Evolutionary conservation across 805 yeast genomes (phyloP), one percentile per base, ranked within the genome.

Genomic region (Yamadazyma philogaea): DNA sequence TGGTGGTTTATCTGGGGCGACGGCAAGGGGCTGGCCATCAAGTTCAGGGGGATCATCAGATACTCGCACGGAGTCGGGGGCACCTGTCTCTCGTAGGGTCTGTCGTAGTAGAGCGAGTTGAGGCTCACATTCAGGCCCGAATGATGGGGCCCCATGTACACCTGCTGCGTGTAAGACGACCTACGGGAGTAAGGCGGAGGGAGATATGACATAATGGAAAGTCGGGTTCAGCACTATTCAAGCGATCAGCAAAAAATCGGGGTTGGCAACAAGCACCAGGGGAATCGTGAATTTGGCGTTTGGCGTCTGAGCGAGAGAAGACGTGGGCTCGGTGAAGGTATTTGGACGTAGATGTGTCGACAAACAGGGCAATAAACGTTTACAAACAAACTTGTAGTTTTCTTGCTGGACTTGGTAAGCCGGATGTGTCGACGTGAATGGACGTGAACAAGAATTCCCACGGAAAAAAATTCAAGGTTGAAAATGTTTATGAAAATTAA

Each of bases 1-100:
- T 18, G 36, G 24, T 10, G 32, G 46, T 37, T 31, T 31, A 45
- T 8, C 37, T 33, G 49, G 1, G 87, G 86, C 2, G 83, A 73
- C 16, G 50, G 30, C 8, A 51, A 50, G 10, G 40, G 43, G n/a
- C 41, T 15, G 15, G 39, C 41, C 18, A 46, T 46, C 20, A 46
- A 37, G 31, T 40, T 38, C n/a, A 47, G 30, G 12, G 50, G 45
- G 22, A 42, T 20, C 41, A 42, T 42, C 28, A 36, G 31, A 28
- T 39, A 47, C 15, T 46, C 49, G 10, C 34, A 30, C 4, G 47
- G 47, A 15, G 46, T 45, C 12, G 17, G 21, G 28, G 46, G 43
- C 4, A 19, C 28, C 12, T 24, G 31, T 18, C 19, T 27, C 10
- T 15, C 39, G 18, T 15, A 28, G 11, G 24, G 15, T 14, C 37